Conservation (phyloP, 768 basidiomycete species). For the Suillus ampliporus region DNA sequence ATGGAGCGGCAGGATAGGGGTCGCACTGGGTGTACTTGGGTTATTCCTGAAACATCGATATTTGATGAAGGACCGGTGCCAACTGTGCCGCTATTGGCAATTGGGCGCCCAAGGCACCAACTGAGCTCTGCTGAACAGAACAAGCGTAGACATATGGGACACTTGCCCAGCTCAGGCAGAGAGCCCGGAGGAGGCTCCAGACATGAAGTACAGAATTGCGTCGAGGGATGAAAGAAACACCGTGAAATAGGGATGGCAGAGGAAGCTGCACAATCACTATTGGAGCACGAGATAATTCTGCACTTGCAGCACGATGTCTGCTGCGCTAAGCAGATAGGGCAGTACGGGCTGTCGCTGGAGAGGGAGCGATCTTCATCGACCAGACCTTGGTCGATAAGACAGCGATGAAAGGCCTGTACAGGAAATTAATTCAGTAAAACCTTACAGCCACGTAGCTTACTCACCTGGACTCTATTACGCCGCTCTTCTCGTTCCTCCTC, state of each 20-base stretch:
- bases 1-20: not conserved
- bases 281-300: constrained; percentile 1
- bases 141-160: not conserved
- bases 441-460: not conserved
- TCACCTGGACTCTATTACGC: constrained; percentile 1
- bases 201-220: constrained; percentile 6
- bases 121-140: not conserved
- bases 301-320: constrained; percentile 1
- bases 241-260: not conserved
- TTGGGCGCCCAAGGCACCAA: not conserved
- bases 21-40: constrained; percentile 6
- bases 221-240: not conserved
- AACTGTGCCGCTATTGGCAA: not conserved
- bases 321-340: not conserved
- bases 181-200: not conserved
- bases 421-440: not conserved
- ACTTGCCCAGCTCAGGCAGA: not conserved
- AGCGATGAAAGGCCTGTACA: not conserved
- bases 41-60: not conserved
- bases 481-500: constrained; percentile 2
- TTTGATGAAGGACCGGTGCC: not conserved
- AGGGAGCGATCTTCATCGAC: constrained; percentile 1
- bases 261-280: not conserved
- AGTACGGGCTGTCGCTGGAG: not conserved
- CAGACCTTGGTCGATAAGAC: constrained; percentile 8